Evolutionary conservation across 345 rosid genomes (phyloP), one percentile per base, ranked within the genome.

Genomic region (Crucihimalaya himalaica): DNA sequence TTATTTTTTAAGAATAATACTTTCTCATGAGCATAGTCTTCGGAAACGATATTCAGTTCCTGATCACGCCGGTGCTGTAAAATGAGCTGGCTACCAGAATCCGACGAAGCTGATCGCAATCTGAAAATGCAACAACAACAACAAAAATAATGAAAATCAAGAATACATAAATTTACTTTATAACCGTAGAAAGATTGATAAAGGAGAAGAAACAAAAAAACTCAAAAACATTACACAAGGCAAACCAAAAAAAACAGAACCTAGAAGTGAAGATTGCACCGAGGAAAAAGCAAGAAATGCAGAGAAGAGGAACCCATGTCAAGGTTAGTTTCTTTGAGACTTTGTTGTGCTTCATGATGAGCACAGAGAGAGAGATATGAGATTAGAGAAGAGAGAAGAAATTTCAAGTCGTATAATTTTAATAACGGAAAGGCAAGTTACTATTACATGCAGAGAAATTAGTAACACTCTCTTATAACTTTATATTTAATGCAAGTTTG

Each of bases 241-340:
- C 8, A 51, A 52, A 15, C 12, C 12, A 32, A 21, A 32, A n/a
- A 8, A n/a, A 27, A 16, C 14, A 1, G 20, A n/a, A 95, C 98
- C 92, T 83, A 84, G 81, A 80, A 63, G 89, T 83, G 89, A 88
- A 78, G 81, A 90, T 73, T 66, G 87, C 71, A 63, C 99, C 99
- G 61, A 92, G 86, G 68, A 81, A 75, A 74, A 95, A 95, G 74
- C 85, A 92, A 27, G 76, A 83, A 23, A 80, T 62, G 76, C 97
- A 92, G 74, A 95, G 45, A 70, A 90, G 48, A 1, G 95, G 90
- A 77, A 92, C 68, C 99, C 94, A 92, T 80, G 78, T 84, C 12
- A 77, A 13, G 31, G 93, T 81, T 51, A 88, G 54, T 69, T 71
- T 87, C 65, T 31, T 66, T 31, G 81, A 50, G 60, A 71, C 73